A percentile compares a stretch with the other conserved stretches of the same genome.
Evolutionary conservation across 371 early-diverging fungal species (phyloP).

Genomic region (Apophysomyces elegans): DNA sequence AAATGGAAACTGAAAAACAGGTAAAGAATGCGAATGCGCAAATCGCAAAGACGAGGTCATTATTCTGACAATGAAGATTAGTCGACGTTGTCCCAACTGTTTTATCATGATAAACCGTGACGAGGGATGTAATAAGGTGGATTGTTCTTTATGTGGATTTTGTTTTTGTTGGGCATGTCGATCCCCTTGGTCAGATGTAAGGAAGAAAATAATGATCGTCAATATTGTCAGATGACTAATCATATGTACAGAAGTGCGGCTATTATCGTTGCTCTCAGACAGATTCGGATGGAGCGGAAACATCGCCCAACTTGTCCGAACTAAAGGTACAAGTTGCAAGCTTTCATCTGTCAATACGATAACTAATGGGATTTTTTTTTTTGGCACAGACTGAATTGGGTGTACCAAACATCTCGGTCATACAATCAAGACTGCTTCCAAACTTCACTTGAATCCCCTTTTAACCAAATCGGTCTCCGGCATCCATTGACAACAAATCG

Average conservation of each 20-base stretch:
- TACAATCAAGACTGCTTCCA: conserved; percentile 7
- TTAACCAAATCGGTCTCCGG: background rate
- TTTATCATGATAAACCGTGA: conserved; percentile 79
- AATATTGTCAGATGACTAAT: background rate
- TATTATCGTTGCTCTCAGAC: conserved; percentile 32
- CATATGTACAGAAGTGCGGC: conserved; percentile 26
- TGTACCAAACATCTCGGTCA: conserved; percentile 2
- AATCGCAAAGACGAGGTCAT: background rate
- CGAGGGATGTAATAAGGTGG: conserved; percentile 83
- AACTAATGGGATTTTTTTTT: background rate
- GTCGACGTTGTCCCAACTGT: conserved; percentile 74
- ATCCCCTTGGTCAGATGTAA: conserved; percentile 48
- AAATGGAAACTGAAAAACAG: conserved; percentile 52
- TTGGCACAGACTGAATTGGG: background rate
- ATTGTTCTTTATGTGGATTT: conserved; percentile 75
- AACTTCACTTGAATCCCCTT: background rate
- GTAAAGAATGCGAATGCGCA: background rate
- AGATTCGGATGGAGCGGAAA: conserved; percentile 9
- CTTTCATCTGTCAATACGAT: background rate
- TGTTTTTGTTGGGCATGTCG: conserved; percentile 72
- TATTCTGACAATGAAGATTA: conserved; percentile 5
- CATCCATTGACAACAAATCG: background rate
- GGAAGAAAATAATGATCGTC: background rate
- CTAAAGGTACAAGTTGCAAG: background rate
- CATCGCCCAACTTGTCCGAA: conserved; percentile 8